Conservation (phyloP, 305 asterid genomes). For the Solanum hybrid region DNA sequence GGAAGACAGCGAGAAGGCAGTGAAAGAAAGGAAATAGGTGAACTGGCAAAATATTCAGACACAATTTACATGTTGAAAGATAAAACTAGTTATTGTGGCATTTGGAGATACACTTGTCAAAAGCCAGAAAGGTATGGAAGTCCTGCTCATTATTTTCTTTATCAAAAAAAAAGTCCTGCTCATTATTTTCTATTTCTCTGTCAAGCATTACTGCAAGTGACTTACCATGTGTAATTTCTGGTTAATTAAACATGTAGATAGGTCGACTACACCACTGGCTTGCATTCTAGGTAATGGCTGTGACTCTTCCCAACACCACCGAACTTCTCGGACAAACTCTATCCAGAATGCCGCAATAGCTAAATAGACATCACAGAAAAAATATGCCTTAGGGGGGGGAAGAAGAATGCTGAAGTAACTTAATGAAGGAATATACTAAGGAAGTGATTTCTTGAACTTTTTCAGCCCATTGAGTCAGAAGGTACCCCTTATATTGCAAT, state of each 20-base stretch:
- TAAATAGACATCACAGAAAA: constrained; percentile 23
- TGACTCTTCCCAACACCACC: constrained; percentile 99
- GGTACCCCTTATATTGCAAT: constrained; percentile 94
- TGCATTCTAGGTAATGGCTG: constrained; percentile 90
- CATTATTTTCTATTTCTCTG: neutral
- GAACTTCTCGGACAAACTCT: constrained; percentile 92
- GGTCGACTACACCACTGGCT: constrained; percentile 56
- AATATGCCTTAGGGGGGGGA: neutral
- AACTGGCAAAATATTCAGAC: neutral
- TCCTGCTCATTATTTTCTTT: no score
- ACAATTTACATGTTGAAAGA: neutral
- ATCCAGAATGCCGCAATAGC: constrained; percentile 98
- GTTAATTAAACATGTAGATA: constrained; percentile 80
- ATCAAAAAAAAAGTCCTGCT: neutral
- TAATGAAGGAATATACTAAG: constrained; percentile 10
- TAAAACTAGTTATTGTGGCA: neutral
- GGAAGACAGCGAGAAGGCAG: neutral
- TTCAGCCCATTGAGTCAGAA: neutral
- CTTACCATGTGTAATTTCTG: constrained; percentile 97
- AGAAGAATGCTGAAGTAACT: neutral
- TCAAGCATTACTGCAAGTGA: neutral
- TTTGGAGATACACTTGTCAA: neutral
- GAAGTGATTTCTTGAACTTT: neutral
- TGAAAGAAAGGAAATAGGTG: neutral
- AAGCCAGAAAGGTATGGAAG: neutral